phyloP scores from a whole-genome alignment of 2,329 filamentous ascomycete genomes.

The Westerdykella aurantiaca region DNA sequence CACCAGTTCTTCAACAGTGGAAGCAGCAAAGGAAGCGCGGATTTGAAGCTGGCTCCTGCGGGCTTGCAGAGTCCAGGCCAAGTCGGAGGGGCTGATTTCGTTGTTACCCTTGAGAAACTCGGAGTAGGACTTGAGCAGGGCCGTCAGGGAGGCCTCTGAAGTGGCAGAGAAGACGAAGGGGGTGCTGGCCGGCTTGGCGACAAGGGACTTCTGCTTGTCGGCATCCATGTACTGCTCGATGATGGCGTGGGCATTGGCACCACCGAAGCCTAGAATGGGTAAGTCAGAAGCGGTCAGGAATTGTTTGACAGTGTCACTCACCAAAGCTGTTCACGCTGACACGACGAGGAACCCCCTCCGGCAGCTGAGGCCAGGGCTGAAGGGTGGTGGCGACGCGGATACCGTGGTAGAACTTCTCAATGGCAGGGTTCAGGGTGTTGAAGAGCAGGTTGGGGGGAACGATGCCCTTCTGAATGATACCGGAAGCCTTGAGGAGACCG shows the following conservation, averaged over 20 bases:
- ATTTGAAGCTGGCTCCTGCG: neutral
- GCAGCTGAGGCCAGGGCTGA: constrained; percentile 7
- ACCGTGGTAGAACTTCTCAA: constrained; percentile 10
- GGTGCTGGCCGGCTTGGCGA: neutral
- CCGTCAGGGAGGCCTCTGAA: constrained; percentile 1
- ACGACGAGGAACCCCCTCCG: constrained; percentile 2
- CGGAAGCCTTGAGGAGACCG: constrained; percentile 33
- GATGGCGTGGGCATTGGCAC: constrained; percentile 22
- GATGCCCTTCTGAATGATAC: constrained; percentile 32
- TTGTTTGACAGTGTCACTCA: neutral
- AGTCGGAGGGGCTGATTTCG: constrained; percentile 1
- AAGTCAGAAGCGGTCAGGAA: constrained; percentile 8
- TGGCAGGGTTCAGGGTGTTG: constrained; percentile 21
- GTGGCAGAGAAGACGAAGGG: constrained; percentile 10
- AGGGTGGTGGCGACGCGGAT: constrained; percentile 6
- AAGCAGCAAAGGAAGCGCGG: constrained; percentile 1
- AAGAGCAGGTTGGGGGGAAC: constrained; percentile 33
- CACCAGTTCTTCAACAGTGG: neutral
- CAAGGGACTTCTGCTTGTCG: too few species aligned
- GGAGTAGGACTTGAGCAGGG: neutral
- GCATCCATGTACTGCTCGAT: constrained; percentile 10
- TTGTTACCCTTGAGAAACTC: constrained; percentile 1
- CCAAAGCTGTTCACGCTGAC: constrained; percentile 11
- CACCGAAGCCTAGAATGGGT: constrained; percentile 19
- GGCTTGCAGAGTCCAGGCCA: constrained; percentile 11